Evolutionary conservation across 1,284 basidiomycete genomes (phyloP).

Genomic region (Cystobasidium sp.): DNA sequence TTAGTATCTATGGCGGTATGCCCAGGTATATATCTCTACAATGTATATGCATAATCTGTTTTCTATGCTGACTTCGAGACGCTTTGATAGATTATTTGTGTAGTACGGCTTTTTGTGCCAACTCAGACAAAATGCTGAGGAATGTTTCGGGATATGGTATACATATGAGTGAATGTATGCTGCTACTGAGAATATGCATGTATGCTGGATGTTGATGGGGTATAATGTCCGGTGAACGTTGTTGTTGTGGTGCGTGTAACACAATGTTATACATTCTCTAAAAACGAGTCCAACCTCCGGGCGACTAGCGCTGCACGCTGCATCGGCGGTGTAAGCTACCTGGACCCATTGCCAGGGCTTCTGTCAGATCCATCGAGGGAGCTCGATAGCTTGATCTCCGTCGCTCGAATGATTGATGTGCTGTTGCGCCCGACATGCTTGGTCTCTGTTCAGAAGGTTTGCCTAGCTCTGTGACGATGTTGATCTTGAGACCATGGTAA

Average conservation of each 20-base stretch:
- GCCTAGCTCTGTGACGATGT: neutral
- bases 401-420: constrained; percentile 23
- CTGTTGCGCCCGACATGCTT: neutral
- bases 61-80: too few relatives aligned
- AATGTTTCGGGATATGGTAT: too few relatives aligned
- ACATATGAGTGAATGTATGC: too few relatives aligned
- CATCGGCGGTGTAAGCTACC: constrained; percentile 3
- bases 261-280: neutral
- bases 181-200: too few relatives aligned
- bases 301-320: neutral
- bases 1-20: too few relatives aligned
- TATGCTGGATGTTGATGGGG: too few relatives aligned
- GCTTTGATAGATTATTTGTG: too few relatives aligned
- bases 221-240: neutral
- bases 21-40: too few relatives aligned
- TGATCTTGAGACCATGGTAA: constrained; percentile 7
- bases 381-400: constrained; percentile 37
- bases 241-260: neutral
- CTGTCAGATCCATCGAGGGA: constrained; percentile 21
- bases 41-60: too few relatives aligned
- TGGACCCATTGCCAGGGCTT: constrained; percentile 19
- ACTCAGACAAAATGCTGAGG: too few relatives aligned
- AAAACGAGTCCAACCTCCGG: too few relatives aligned
- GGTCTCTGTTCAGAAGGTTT: neutral
- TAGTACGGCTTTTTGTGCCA: too few relatives aligned